phyloP scores from a whole-genome alignment of 805 yeast genomes.

The Yamadazyma tumulicola region DNA sequence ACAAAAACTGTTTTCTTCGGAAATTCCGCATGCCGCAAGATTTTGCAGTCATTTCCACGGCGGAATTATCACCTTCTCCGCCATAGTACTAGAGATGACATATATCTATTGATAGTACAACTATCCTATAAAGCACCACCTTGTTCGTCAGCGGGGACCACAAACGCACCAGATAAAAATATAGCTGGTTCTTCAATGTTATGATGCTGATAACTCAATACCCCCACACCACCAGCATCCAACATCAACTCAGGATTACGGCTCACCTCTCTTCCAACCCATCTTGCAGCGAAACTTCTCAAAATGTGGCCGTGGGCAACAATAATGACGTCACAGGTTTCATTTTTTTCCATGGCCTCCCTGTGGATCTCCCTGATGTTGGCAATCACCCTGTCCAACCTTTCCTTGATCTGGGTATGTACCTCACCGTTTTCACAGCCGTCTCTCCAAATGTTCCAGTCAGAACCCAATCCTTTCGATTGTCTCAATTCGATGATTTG shows the following conservation, averaged over 20 bases:
- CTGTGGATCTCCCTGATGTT: constrained; percentile 61
- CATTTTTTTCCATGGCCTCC: constrained; percentile 46
- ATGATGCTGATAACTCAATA: constrained; percentile 83
- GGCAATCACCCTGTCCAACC: constrained; percentile 69
- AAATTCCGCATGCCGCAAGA: too few species aligned
- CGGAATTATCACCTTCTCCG: too few species aligned
- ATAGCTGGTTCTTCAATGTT: constrained; percentile 84
- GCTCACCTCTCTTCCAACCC: constrained; percentile 64
- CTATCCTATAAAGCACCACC: constrained; percentile 14
- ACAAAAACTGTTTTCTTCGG: too few species aligned
- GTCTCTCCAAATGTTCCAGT: constrained; percentile 84
- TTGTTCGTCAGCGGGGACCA: constrained; percentile 64
- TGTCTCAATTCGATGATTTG: constrained; percentile 63
- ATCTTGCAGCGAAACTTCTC: constrained; percentile 84
- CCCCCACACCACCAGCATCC: constrained; percentile 96
- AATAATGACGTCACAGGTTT: constrained; percentile 69
- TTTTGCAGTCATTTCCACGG: too few species aligned
- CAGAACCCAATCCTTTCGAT: constrained; percentile 22
- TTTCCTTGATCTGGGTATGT: constrained; percentile 57
- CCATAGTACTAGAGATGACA: too few species aligned
- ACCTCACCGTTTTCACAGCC: constrained; percentile 93
- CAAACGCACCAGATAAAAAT: constrained; percentile 77
- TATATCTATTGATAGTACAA: too few species aligned
- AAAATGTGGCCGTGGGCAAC: constrained; percentile 94
- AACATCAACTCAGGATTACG: constrained; percentile 76